Base-by-base conservation (phyloP, 1,139 yeast genomes). In the Trichomonascaceae sp. region DNA sequence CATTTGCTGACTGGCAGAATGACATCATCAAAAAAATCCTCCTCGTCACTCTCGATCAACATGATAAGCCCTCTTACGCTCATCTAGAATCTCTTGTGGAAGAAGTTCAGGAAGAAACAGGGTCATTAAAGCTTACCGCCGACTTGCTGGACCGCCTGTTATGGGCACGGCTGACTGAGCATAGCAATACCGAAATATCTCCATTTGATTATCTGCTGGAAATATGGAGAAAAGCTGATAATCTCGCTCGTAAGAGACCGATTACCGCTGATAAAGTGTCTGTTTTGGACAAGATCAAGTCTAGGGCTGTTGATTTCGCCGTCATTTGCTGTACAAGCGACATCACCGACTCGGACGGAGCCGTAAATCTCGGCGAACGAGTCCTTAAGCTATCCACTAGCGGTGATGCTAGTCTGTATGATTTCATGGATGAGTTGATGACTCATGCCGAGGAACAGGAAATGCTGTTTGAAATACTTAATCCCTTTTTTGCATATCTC, bases 371-470 rank as follows among this genome's bases (percentile, higher is more conserved):
- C 39, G 58, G 58, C 10, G 58, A 58, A 38, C 53, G 63, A 13
- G 50, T 64, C 45, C 49, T 63, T 6, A 52, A 57, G 20, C 45
- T 48, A 18, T 53, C 60, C 1, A 52, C 51, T 20, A 50, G 56
- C 15, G 45, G 38, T 18, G 45, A 58, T 10, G 53, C 59, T 2
- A 43, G 65, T 12, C 67, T 71, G 58, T 71, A 78, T 53, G 81
- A 81, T 30, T 87, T 83, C 61, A 66, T 89, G 56, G 68, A 75
- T 6, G 85, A 83, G 47, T 74, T 88, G 43, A 70, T 86, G 20
- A 69, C 74, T 41, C 75, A 83, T 53, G 80, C 90, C 20, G 74
- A 77, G 24, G 87, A 84, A 54, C 91, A 87, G 63, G 95, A 83
- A 1, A 73, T 82, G 0, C 66, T 85, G 17, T 60, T 80, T 12